Percentiles rank a stretch among this genome's conserved stretches.
Evolutionary conservation across 139 green algal species (phyloP).

Genomic region (Tetraselmis striata): DNA sequence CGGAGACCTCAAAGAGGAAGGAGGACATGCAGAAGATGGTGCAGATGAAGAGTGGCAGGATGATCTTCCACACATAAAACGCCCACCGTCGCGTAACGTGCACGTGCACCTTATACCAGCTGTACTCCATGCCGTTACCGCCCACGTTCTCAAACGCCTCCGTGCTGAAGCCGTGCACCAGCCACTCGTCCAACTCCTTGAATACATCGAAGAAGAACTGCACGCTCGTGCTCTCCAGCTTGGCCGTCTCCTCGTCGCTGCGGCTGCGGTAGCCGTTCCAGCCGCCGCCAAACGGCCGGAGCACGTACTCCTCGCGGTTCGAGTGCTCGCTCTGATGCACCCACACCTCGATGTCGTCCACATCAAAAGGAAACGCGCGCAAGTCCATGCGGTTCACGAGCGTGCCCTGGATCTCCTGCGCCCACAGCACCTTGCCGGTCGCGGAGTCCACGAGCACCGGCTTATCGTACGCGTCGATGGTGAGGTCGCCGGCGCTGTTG

Average conservation of each 20-base stretch:
- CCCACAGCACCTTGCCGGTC: background rate
- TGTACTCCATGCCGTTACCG: background rate
- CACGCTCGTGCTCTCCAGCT: background rate
- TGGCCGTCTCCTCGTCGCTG: background rate
- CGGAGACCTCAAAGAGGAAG: too few relatives aligned
- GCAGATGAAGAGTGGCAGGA: background rate
- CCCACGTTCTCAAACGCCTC: background rate
- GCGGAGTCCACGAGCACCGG: too few relatives aligned
- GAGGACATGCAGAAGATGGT: too few relatives aligned
- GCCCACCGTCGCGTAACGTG: background rate
- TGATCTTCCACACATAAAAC: background rate
- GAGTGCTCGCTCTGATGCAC: background rate
- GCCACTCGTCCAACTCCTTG: background rate
- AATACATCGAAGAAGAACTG: background rate
- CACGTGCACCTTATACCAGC: background rate
- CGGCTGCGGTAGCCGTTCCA: background rate
- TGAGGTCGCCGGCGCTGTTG: background rate
- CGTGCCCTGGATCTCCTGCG: background rate
- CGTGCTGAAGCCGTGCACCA: background rate
- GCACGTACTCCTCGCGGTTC: background rate
- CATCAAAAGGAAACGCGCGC: background rate
- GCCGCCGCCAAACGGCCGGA: background rate
- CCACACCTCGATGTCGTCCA: background rate
- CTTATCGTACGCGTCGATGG: background rate
- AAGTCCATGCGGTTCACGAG: background rate